phyloP scores from a whole-genome alignment of 495 filamentous ascomycete species.

The Rhizodiscina lignyota region DNA sequence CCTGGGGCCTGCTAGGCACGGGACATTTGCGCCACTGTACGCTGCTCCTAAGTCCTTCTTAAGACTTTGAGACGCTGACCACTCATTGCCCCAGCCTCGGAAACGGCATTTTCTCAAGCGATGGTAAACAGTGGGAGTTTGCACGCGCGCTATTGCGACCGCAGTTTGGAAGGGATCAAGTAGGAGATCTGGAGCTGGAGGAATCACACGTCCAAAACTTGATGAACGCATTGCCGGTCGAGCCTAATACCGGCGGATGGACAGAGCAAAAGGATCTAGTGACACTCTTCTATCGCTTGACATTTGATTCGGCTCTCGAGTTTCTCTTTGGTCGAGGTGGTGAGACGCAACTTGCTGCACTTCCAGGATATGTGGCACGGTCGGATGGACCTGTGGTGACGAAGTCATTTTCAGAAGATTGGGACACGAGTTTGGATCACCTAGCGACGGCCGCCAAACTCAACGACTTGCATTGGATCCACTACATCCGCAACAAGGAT shows the following conservation, averaged over 20 bases:
- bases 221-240: neutral
- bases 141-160: constrained; percentile 30
- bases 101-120: constrained; percentile 35
- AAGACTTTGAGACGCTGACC: neutral
- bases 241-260: neutral
- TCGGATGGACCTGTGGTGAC: neutral
- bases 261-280: neutral
- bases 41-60: constrained; percentile 16
- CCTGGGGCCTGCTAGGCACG: constrained; percentile 20
- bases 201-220: neutral
- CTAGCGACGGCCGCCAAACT: neutral
- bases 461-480: neutral
- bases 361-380: neutral
- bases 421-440: neutral
- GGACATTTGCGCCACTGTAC: constrained; percentile 13
- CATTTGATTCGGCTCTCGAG: constrained; percentile 1
- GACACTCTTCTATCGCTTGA: constrained; percentile 2
- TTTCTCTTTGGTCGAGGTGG: constrained; percentile 1
- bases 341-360: constrained; percentile 1
- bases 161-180: neutral
- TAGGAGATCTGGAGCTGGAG: neutral
- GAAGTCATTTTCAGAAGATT: neutral
- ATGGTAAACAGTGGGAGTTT: constrained; percentile 56
- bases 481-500: neutral
- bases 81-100: neutral